Conservation (phyloP, 1,284 basidiomycete species). For the Leucoagaricus sp. region DNA sequence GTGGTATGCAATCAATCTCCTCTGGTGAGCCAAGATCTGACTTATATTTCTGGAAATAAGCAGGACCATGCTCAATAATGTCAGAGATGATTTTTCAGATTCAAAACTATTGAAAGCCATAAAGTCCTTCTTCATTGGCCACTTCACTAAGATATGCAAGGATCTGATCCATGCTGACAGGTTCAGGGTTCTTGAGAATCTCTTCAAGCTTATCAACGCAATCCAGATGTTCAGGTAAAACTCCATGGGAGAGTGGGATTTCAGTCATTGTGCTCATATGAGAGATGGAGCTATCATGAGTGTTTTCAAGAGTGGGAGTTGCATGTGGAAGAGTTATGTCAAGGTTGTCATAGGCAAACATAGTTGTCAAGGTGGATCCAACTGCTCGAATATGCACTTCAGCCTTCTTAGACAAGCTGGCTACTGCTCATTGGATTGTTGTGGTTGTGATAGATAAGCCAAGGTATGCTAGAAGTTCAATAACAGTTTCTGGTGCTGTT, state of each 20-base stretch:
- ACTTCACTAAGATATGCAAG: neutral
- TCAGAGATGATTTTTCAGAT: neutral
- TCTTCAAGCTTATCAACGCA: constrained; percentile 29
- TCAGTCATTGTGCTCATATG: constrained; percentile 31
- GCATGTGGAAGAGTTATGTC: constrained; percentile 30
- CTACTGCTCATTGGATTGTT: neutral
- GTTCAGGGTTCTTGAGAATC: constrained; percentile 7
- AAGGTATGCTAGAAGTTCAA: neutral
- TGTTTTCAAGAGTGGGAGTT: constrained; percentile 24
- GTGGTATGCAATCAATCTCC: constrained; percentile 28
- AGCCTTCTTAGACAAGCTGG: neutral
- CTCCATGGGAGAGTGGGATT: constrained; percentile 24
- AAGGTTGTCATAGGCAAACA: constrained; percentile 37
- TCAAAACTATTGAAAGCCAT: neutral
- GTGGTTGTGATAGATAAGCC: neutral
- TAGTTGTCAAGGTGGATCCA: constrained; percentile 20
- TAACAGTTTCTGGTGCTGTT: neutral
- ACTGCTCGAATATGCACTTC: constrained; percentile 8
- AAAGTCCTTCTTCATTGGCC: neutral
- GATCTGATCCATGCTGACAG: neutral
- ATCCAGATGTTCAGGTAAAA: constrained; percentile 22
- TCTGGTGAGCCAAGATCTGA: constrained; percentile 23
- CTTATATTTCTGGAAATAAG: constrained; percentile 23
- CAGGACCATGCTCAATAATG: constrained; percentile 22
- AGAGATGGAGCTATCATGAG: constrained; percentile 19